phyloP scores from a whole-genome alignment of 805 yeast species.

The Candida bentonensis region DNA sequence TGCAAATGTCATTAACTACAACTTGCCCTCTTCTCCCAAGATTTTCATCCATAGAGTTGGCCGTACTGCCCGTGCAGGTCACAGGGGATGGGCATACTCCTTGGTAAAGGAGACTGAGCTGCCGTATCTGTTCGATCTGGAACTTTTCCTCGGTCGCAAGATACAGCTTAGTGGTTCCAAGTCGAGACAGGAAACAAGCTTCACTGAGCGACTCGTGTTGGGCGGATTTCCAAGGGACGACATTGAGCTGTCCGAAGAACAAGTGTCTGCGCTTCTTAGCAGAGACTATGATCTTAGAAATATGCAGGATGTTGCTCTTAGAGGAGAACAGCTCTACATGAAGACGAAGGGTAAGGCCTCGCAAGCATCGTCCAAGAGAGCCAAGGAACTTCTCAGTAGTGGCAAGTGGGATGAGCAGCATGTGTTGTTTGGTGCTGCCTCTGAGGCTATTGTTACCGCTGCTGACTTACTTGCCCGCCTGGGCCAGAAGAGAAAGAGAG shows the following conservation, averaged over 20 bases:
- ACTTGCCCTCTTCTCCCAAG: slow-evolving; percentile 84
- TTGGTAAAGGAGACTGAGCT: slow-evolving; percentile 73
- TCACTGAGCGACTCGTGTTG: slow-evolving; percentile 61
- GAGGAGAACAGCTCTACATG: slow-evolving; percentile 80
- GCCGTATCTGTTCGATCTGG: slow-evolving; percentile 83
- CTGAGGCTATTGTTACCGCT: slow-evolving; percentile 61
- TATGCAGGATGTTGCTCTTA: slow-evolving; percentile 54
- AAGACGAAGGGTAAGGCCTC: slow-evolving; percentile 83
- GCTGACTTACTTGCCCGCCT: slow-evolving; percentile 57
- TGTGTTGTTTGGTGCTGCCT: slow-evolving; percentile 47
- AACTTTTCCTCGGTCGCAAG: slow-evolving; percentile 75
- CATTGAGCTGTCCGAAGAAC: slow-evolving; percentile 60
- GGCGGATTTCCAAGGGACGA: slow-evolving; percentile 70
- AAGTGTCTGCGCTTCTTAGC: slow-evolving; percentile 44
- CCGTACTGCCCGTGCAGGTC: slow-evolving; percentile 98
- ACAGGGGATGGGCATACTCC: slow-evolving; percentile 94
- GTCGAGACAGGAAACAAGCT: slow-evolving; percentile 37
- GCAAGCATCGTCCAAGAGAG: slow-evolving; percentile 66
- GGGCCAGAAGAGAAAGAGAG: slow-evolving; percentile 56
- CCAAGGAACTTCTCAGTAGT: slow-evolving; percentile 51
- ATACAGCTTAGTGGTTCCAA: slow-evolving; percentile 46
- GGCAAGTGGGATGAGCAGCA: slow-evolving; percentile 79
- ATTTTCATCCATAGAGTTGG: slow-evolving; percentile 96
- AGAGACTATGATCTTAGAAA: slow-evolving; percentile 56
- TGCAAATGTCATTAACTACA: slow-evolving; percentile 86